Percentiles rank a stretch among this genome's conserved stretches.
phyloP scores from a whole-genome alignment of 169 alveolate genomes.

The Plasmodium coatneyi region DNA sequence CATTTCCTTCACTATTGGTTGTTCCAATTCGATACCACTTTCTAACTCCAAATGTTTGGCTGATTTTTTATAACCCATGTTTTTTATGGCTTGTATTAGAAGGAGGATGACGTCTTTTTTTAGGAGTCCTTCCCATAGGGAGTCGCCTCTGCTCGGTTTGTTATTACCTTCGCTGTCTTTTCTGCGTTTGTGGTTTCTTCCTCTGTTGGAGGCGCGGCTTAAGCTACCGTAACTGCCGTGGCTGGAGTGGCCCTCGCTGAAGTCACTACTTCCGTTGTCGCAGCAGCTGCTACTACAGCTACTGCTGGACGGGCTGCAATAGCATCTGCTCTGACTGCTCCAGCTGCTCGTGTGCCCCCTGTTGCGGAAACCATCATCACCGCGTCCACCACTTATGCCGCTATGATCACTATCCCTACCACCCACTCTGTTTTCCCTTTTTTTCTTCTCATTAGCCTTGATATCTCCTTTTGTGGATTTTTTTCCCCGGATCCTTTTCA shows the following conservation, averaged over 20 bases:
- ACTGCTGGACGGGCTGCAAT: not conserved
- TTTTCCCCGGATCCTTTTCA: not conserved
- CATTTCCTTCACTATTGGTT: slow-evolving; percentile 70
- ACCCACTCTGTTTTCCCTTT: not conserved
- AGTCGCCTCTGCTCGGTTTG: not conserved
- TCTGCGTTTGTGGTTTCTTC: not conserved
- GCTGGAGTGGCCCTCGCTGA: not conserved
- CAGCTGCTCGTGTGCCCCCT: not conserved
- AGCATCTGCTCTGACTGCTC: not conserved
- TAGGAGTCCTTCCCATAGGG: slow-evolving; percentile 58
- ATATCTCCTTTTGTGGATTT: not conserved
- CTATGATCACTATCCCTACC: not conserved
- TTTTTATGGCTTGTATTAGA: slow-evolving; percentile 57
- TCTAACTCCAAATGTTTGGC: slow-evolving; percentile 80
- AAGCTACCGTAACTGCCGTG: not conserved
- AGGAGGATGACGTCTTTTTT: slow-evolving; percentile 50
- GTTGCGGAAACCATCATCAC: not conserved
- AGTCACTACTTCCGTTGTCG: not conserved
- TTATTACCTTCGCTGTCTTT: not conserved
- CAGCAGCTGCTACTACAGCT: not conserved
- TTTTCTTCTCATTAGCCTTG: not conserved
- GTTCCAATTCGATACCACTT: slow-evolving; percentile 76
- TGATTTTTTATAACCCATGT: slow-evolving; percentile 69
- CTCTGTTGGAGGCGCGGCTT: not conserved
- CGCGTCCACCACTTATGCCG: not conserved